Conservation (phyloP, 257 asterid species). For the Solanum bulbocastanum region DNA sequence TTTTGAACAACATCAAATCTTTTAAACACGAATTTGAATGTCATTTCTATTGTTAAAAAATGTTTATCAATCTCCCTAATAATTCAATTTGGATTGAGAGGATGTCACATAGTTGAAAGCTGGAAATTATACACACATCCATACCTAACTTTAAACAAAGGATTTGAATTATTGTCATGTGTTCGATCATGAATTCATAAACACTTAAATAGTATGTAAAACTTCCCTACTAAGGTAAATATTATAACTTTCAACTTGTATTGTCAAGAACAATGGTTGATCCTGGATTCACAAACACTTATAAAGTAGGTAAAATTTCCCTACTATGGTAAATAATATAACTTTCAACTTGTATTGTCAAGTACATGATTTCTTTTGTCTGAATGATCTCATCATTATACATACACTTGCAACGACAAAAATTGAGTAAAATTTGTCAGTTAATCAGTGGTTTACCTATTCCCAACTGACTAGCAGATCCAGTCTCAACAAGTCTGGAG, state of each 20-base stretch:
- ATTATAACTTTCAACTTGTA: neutral
- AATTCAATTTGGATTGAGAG: neutral
- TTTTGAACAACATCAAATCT: neutral
- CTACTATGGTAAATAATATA: neutral
- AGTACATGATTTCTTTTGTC: neutral
- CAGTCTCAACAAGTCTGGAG: constrained; percentile 42
- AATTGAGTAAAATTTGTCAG: constrained; percentile 11
- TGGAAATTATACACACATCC: neutral
- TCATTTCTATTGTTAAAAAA: neutral
- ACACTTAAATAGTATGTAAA: neutral
- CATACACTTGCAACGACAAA: neutral
- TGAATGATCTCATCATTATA: neutral
- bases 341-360: neutral
- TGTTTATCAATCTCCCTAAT: neutral
- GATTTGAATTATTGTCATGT: neutral
- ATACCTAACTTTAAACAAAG: neutral
- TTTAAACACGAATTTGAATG: neutral
- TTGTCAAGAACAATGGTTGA: neutral
- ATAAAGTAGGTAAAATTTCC: neutral
- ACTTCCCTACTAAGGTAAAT: neutral
- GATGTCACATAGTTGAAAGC: neutral
- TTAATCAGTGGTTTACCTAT: constrained; percentile 53
- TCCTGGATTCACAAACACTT: neutral
- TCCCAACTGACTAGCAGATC: constrained; percentile 23
- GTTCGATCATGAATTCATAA: neutral